Base-by-base conservation (phyloP, 2,329 filamentous ascomycete genomes). In the Karstenula rhodostoma region DNA sequence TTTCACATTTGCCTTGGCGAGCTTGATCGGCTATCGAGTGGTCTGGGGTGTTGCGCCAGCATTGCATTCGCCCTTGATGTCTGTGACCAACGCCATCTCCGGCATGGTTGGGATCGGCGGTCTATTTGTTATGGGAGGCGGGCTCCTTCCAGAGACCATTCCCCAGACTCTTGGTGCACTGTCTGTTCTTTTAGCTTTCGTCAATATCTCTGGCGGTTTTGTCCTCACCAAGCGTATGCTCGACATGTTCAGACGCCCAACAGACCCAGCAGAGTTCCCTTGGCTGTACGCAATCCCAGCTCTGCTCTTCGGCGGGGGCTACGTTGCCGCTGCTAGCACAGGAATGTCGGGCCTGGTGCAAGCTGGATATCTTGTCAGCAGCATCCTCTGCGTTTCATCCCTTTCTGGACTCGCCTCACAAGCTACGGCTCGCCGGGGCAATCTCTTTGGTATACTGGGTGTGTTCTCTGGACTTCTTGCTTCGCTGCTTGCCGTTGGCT, bases 141-240 rank as follows among this genome's bases (percentile, higher is more conserved):
- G 92, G 13, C 73, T 71, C 33, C 60, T 78, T 0, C 76, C 76
- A 8, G 71, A 89, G 69, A 96, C 92, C 0, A 83, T 96, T 6
- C 93, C 93, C 0, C 92, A 96, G 73, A 65, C 2, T 32, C 87
- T 97, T 37, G 93, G 93, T 57, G 91, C 93, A 1, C 78, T 88
- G 1, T 96, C 92, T 1, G 93, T 96, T 1, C 81, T 95, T 5
- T 81, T 97, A 22, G 93, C 93, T 0, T 96, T 95, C 73, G 91
- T 96, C 63, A 96, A 96, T 66, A 89, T 97, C 2, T 90, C 91
- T 0, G 93, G 93, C 59, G 93, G 93, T 0, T 97, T 97, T 62
- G 90, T 96, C 46, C 92, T 97, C 61, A 96, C 93, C 3, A 96
- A 96, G 80, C 86, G 93, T 64, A 97, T 97, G 93, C 83, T 97